These are phyloP conservation scores for Linum lewisii DNA, from an alignment of 345 rosid genomes.

Conservation along the genomic window DNA sequence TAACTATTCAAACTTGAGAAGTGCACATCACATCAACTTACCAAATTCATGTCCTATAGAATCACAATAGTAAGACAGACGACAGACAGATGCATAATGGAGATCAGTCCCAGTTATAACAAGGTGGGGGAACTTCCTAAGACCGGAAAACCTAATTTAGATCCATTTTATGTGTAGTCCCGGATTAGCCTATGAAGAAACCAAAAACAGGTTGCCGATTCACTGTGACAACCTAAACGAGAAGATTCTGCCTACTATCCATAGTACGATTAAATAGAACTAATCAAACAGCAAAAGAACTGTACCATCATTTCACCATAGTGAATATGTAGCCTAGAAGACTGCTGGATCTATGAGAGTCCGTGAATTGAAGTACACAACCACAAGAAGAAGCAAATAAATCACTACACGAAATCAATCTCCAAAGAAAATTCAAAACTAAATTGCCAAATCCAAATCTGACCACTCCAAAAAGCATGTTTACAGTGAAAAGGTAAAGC, in stretches of 20 bases:
- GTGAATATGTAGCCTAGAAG: too few relatives aligned
- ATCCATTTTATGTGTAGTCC: neutral
- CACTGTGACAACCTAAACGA: neutral
- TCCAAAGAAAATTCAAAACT: constrained; percentile 6
- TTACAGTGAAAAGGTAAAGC: neutral
- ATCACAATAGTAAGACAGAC: neutral
- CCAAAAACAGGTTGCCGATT: neutral
- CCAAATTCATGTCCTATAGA: neutral
- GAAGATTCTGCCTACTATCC: neutral
- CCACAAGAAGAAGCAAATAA: neutral
- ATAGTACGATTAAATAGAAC: neutral
- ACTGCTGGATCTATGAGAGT: neutral
- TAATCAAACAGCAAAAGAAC: neutral
- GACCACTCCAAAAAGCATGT: neutral
- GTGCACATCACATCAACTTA: neutral
- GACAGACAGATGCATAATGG: neutral
- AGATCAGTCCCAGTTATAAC: too few relatives aligned
- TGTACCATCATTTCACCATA: too few relatives aligned
- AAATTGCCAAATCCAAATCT: neutral
- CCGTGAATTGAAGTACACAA: neutral
- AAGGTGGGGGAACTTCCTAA: neutral
- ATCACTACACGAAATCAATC: constrained; percentile 1
- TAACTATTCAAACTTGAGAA: neutral
- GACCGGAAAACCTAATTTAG: neutral
- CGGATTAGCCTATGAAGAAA: neutral